Conservation (phyloP, 2,329 filamentous ascomycete genomes). For the Trichoderma atrobrunneum region DNA sequence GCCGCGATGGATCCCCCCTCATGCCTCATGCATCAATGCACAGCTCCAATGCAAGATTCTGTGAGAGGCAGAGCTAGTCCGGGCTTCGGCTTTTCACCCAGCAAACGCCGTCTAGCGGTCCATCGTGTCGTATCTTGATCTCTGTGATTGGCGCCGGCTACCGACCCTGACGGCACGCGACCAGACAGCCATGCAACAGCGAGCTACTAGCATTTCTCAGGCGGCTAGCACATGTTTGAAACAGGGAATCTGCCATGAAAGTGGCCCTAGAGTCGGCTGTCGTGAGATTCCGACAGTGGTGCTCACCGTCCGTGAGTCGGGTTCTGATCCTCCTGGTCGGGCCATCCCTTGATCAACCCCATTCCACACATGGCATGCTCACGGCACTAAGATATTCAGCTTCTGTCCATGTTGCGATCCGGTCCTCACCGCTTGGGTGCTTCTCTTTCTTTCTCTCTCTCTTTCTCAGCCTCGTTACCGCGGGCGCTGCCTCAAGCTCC, state of each 20-base stretch:
- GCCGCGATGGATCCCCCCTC: background rate
- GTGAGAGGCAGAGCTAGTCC: background rate
- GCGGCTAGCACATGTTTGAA: background rate
- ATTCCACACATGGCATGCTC: background rate
- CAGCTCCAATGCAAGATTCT: background rate
- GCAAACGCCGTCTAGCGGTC: background rate
- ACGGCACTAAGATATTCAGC: background rate
- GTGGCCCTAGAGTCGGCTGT: background rate
- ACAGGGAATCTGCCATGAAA: background rate
- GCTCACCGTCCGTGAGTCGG: background rate
- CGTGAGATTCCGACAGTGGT: background rate
- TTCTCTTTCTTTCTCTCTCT: background rate
- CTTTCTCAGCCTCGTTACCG: background rate
- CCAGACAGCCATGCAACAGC: background rate
- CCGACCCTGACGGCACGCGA: slow-evolving; percentile 9
- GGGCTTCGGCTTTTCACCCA: background rate
- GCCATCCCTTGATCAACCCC: background rate
- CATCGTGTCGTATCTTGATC: background rate
- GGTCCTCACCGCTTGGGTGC: background rate
- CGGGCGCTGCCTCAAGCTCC: background rate
- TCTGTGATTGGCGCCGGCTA: background rate
- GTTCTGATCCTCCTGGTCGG: background rate
- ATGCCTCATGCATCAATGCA: slow-evolving; percentile 9
- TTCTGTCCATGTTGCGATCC: background rate
- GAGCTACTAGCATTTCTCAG: background rate